phyloP scores from a whole-genome alignment of 441 rosid genomes.

The Gossypium aridum region DNA sequence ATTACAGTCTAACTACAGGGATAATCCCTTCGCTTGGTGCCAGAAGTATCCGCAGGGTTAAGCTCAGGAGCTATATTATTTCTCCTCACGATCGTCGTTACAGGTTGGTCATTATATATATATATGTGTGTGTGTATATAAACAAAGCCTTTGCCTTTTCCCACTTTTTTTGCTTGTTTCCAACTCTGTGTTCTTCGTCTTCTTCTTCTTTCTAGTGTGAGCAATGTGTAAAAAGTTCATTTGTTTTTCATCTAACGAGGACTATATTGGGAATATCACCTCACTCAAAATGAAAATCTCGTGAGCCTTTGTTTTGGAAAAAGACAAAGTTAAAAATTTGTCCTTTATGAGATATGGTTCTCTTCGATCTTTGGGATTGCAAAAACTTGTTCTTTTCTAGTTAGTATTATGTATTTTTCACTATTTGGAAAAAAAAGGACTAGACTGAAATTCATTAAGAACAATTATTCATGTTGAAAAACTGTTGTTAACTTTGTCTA shows the following conservation, averaged over 20 bases:
- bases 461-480: not conserved
- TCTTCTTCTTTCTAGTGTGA: not conserved
- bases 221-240: too few species aligned
- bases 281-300: not conserved
- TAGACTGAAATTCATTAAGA: not conserved
- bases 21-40: slow-evolving; percentile 94
- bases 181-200: not conserved
- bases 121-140: not conserved
- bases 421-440: too few species aligned
- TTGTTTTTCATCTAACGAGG: too few species aligned
- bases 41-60: slow-evolving; percentile 60
- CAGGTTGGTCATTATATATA: slow-evolving; percentile 34
- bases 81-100: slow-evolving; percentile 83
- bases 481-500: not conserved
- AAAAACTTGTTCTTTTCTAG: too few species aligned
- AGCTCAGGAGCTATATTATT: slow-evolving; percentile 48
- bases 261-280: too few species aligned
- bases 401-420: too few species aligned
- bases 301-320: not conserved
- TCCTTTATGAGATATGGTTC: not conserved
- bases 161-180: not conserved
- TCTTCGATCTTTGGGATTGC: not conserved
- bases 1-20: slow-evolving; percentile 81
- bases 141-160: too few species aligned
- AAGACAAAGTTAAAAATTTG: not conserved